Evolutionary conservation across 2,329 filamentous ascomycete genomes (phyloP).

Genomic region (Trichothecium sympodiale): DNA sequence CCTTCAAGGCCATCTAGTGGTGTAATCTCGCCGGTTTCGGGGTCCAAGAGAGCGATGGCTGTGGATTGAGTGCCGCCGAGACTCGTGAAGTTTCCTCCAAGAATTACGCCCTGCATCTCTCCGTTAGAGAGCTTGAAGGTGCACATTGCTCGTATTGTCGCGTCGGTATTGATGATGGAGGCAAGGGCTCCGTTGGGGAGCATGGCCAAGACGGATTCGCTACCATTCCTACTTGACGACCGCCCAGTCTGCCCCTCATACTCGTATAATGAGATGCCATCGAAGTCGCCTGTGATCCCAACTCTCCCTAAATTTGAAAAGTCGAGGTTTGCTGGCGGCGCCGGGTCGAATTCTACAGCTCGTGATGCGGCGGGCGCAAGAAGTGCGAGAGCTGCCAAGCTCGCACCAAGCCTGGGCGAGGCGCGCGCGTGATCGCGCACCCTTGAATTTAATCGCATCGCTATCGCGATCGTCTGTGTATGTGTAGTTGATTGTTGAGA

Average conservation of each 20-base stretch:
- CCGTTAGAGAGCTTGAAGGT: slow-evolving; percentile 58
- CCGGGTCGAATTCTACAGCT: slow-evolving; percentile 48
- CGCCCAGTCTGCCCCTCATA: slow-evolving; percentile 70
- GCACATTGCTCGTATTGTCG: slow-evolving; percentile 82
- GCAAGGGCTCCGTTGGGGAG: slow-evolving; percentile 80
- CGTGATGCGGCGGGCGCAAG: slow-evolving; percentile 29
- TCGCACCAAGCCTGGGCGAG: slow-evolving; percentile 13
- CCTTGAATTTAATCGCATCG: slow-evolving; percentile 37
- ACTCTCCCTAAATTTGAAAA: slow-evolving; percentile 69
- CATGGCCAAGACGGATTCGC: slow-evolving; percentile 66
- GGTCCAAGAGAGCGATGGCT: slow-evolving; percentile 73
- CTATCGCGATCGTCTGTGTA: slow-evolving; percentile 10
- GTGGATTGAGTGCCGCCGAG: slow-evolving; percentile 65
- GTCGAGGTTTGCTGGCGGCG: slow-evolving; percentile 64
- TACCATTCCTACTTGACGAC: slow-evolving; percentile 60
- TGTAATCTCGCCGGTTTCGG: slow-evolving; percentile 56
- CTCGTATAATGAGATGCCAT: slow-evolving; percentile 81
- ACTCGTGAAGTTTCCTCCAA: slow-evolving; percentile 94
- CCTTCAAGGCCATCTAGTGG: slow-evolving; percentile 75
- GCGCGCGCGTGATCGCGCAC: slow-evolving; percentile 30
- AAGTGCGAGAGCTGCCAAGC: slow-evolving; percentile 28
- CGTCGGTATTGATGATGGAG: slow-evolving; percentile 66
- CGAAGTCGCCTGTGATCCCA: slow-evolving; percentile 79
- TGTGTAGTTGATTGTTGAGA: too few relatives aligned
- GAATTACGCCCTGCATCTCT: slow-evolving; percentile 59